Base-by-base conservation (phyloP, 2,329 filamentous ascomycete genomes). In the Aspergillus carbonarius region DNA sequence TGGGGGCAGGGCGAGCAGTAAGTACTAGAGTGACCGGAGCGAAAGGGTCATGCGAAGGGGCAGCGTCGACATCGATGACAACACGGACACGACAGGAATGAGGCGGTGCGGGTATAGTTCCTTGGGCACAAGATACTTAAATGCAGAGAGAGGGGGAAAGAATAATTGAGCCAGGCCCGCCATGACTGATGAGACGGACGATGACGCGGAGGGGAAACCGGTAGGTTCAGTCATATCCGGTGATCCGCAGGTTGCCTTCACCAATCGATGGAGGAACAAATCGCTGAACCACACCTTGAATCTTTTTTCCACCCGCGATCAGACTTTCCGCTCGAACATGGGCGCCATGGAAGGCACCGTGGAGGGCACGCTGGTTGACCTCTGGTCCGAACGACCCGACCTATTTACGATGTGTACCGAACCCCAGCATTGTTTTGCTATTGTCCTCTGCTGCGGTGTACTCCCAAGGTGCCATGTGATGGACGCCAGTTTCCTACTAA, bases 51-150 rank as follows among this genome's bases (percentile, higher is more conserved):
- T 58, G 32, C 23, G 37, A 25, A 55, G n/a, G 30, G 27, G 49
- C 50, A 44, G 27, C 27, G 52, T 48, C 27, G 40, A 40, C 44
- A 51, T 34, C 40, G 37, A 50, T 59, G 52, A 58, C 49, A 51
- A 49, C 50, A 59, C 53, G 42, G 54, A 62, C 55, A 60, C 57
- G 52, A 47, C 57, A 58, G 58, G 53, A 60, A 57, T 65, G 59
- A 65, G 63, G 63, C 61, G 57, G 63, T 64, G 60, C 61, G 61
- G 59, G 52, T 57, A 57, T 39, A 55, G 46, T 48, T 58, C 47
- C 48, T 58, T 57, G 60, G 58, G 59, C 56, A 57, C 58, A 46
- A 34, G 58, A 55, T 46, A 47, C 42, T 54, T 39, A 52, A 48
- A 54, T 35, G 44, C 35, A 37, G 6, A 49, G 42, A n/a, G 44